Evolutionary conservation across 768 basidiomycete species (phyloP).

Genomic region (Mycena pura): DNA sequence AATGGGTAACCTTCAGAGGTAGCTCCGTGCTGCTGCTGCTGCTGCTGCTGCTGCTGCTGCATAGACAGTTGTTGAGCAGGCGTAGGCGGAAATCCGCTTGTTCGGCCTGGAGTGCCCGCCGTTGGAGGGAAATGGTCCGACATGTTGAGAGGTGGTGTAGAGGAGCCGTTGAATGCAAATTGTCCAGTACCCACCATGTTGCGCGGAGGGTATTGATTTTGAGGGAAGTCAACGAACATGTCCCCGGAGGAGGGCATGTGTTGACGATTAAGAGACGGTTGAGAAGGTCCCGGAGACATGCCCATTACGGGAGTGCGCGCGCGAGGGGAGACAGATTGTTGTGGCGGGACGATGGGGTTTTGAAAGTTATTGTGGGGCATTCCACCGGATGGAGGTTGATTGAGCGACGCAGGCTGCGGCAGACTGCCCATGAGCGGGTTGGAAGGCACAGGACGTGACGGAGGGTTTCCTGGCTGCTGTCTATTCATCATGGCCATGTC

Average conservation of each 20-base stretch:
- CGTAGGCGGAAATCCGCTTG: slow-evolving; percentile 55
- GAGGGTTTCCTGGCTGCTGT: slow-evolving; percentile 46
- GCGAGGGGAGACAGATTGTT: slow-evolving; percentile 50
- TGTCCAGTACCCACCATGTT: slow-evolving; percentile 42
- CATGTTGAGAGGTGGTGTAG: slow-evolving; percentile 58
- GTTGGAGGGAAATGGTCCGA: slow-evolving; percentile 48
- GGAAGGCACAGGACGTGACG: slow-evolving; percentile 52
- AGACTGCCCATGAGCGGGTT: slow-evolving; percentile 57
- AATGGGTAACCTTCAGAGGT: slow-evolving; percentile 43
- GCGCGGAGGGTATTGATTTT: slow-evolving; percentile 41
- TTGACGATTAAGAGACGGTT: slow-evolving; percentile 46
- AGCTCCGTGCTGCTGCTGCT: slow-evolving; percentile 33
- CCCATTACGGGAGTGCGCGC: slow-evolving; percentile 49
- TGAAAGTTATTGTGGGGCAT: slow-evolving; percentile 50
- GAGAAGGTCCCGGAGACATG: slow-evolving; percentile 47
- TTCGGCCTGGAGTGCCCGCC: slow-evolving; percentile 43
- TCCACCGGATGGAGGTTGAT: slow-evolving; percentile 37
- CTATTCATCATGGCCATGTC: slow-evolving; percentile 49
- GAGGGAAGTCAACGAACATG: slow-evolving; percentile 51
- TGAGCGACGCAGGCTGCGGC: slow-evolving; percentile 41
- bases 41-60: slow-evolving; percentile 50
- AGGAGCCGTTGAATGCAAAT: slow-evolving; percentile 51
- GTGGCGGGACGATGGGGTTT: slow-evolving; percentile 43
- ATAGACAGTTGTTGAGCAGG: slow-evolving; percentile 71
- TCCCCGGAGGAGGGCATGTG: slow-evolving; percentile 58